phyloP scores from a whole-genome alignment of 331 rosid species.

The Erythrophleum ivorense region DNA sequence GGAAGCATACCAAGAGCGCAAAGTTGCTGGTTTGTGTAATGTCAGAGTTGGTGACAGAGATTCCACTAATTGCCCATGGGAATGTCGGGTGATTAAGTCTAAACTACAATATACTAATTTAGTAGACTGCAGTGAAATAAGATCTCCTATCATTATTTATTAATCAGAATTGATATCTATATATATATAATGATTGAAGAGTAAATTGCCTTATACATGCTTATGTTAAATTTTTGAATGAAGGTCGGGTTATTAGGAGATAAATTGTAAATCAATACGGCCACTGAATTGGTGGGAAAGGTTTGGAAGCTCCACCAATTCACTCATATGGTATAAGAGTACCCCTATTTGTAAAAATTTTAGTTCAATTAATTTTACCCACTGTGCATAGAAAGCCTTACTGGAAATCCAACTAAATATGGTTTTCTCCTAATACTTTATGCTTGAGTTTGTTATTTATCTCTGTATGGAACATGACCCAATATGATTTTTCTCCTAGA shows the following conservation, averaged over 20 bases:
- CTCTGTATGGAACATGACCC: too few relatives aligned
- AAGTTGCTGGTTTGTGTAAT: conserved; percentile 57
- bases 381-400: not conserved
- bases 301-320: conserved; percentile 47
- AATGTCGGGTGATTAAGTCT: conserved; percentile 67
- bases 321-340: conserved; percentile 73
- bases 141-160: conserved; percentile 16
- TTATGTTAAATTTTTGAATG: conserved; percentile 29
- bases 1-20: conserved; percentile 80
- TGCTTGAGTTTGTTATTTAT: not conserved
- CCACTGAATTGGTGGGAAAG: conserved; percentile 59
- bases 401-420: not conserved
- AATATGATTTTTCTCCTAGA: too few relatives aligned
- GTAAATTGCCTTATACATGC: conserved; percentile 19
- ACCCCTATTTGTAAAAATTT: not conserved
- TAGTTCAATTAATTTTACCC: not conserved
- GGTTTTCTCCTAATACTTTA: not conserved
- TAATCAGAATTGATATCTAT: conserved; percentile 4
- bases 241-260: conserved; percentile 88
- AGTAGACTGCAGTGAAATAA: conserved; percentile 22
- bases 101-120: conserved; percentile 18
- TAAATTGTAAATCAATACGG: conserved; percentile 55
- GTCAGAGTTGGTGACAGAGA: conserved; percentile 63
- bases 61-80: conserved; percentile 58
- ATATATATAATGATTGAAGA: not conserved